These are phyloP conservation scores for Colletotrichum lini DNA, from an alignment of 2,329 filamentous ascomycete genomes.

Conservation along the genomic window DNA sequence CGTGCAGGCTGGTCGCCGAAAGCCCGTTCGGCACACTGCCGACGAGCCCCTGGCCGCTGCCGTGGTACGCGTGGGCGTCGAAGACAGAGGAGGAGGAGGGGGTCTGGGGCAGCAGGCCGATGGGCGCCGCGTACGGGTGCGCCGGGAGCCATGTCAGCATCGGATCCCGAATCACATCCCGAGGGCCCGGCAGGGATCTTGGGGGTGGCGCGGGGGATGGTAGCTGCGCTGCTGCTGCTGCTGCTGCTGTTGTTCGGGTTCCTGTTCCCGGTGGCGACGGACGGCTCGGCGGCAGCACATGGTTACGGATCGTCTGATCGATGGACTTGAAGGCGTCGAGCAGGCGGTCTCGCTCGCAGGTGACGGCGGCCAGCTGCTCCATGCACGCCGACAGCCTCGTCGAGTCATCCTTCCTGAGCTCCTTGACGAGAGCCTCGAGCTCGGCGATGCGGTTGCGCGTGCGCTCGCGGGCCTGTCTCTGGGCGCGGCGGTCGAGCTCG, in stretches of 20 bases:
- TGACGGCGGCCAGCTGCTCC: conserved; percentile 47
- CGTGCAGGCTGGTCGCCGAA: conserved; percentile 20
- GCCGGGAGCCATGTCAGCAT: not conserved
- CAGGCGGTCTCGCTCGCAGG: conserved; percentile 45
- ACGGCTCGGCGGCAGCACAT: conserved; percentile 30
- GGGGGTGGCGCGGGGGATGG: not conserved
- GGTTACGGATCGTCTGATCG: conserved; percentile 38
- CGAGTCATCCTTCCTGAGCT: conserved; percentile 46
- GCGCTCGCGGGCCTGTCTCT: conserved; percentile 50
- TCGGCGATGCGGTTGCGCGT: conserved; percentile 51
- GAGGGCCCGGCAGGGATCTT: conserved; percentile 19
- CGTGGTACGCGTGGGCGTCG: not conserved
- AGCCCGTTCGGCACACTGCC: conserved; percentile 5
- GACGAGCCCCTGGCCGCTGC: not conserved
- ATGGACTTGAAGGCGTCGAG: conserved; percentile 40
- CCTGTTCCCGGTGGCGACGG: not conserved
- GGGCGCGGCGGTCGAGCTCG: conserved; percentile 51
- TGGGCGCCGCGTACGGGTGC: conserved; percentile 2
- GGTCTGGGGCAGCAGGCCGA: not conserved
- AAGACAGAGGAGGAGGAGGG: not conserved
- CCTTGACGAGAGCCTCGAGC: conserved; percentile 49
- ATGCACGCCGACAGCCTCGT: conserved; percentile 46
- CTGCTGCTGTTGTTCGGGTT: no score
- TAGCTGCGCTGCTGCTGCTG: not conserved
- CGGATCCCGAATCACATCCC: conserved; percentile 6